Conservation (phyloP, 805 yeast genomes). For the Yueomyces sp. region DNA sequence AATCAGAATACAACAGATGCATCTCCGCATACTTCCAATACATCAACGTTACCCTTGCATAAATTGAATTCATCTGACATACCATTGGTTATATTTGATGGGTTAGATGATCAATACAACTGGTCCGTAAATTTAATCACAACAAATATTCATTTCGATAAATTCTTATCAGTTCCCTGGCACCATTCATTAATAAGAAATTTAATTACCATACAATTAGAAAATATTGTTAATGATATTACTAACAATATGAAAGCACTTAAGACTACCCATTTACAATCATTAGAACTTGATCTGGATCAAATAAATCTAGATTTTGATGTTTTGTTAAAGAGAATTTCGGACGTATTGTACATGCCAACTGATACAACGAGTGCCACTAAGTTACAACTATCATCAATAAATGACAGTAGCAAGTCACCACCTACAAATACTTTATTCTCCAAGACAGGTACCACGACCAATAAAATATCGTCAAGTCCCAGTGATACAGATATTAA, state of each 20-base stretch:
- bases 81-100: conserved; percentile 13
- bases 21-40: no score
- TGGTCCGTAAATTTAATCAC: conserved; percentile 9
- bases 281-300: conserved; percentile 5
- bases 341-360: no score
- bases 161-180: conserved; percentile 14
- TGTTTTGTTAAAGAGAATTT: neutral
- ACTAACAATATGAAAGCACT: conserved; percentile 1
- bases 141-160: conserved; percentile 3
- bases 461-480: no score
- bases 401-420: no score
- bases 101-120: conserved; percentile 11
- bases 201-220: conserved; percentile 2
- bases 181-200: conserved; percentile 9
- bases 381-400: no score
- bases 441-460: no score
- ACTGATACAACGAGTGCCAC: no score
- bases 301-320: conserved; percentile 3
- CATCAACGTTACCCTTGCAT: no score
- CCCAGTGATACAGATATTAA: no score
- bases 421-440: no score
- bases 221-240: conserved; percentile 3
- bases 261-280: conserved; percentile 3
- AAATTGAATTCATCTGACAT: neutral
- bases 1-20: neutral